Evolutionary conservation across 108 stramenopile genomes (phyloP), one percentile per base, ranked within the genome.

Genomic region (Ochromonas danica): DNA sequence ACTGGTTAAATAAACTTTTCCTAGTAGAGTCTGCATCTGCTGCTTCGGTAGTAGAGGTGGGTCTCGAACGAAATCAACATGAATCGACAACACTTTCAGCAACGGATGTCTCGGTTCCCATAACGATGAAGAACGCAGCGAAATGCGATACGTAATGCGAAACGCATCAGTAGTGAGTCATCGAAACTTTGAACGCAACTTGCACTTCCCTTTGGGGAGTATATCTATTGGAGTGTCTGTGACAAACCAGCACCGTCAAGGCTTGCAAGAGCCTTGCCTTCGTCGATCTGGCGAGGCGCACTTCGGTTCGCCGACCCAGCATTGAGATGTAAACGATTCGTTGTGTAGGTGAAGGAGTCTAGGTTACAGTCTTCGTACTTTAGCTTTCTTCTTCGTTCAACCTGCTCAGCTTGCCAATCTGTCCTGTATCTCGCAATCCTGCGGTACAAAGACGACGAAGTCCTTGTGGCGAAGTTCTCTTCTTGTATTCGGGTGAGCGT

Each of bases 121-220:
- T 91, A 93, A 92, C 92, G 92, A 95, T 95, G 94, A 95, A 95
- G 94, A 93, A 93, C 94, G 92, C 94, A 95, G 94, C 94, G 92
- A 95, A 95, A 93, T 93, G 94, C 91, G 92, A 95, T 92, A 93
- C 92, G 92, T 92, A 93, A 91, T 94, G 94, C 91, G 94, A 94
- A 91, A 91, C 91, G 92, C 92, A 93, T 88, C 82, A 93, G 17
- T 90, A 88, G 94, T 93, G 92, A 93, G 91, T 91, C 92, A 94
- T 93, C 89, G 90, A 93, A 89, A 85, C 86, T 94, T 94, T 93
- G 94, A 94, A 93, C 92, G 94, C 92, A 94, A 86, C 91, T 92
- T 93, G 92, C 91, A 91, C 92, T 92, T 91, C 84, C 90, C 88
- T 45, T 75, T 42, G 51, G 72, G 72, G 72, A 75, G 72, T 75